These are phyloP conservation scores for Castanea mollissima DNA, from an alignment of 306 rosid species.

Conservation along the genomic window DNA sequence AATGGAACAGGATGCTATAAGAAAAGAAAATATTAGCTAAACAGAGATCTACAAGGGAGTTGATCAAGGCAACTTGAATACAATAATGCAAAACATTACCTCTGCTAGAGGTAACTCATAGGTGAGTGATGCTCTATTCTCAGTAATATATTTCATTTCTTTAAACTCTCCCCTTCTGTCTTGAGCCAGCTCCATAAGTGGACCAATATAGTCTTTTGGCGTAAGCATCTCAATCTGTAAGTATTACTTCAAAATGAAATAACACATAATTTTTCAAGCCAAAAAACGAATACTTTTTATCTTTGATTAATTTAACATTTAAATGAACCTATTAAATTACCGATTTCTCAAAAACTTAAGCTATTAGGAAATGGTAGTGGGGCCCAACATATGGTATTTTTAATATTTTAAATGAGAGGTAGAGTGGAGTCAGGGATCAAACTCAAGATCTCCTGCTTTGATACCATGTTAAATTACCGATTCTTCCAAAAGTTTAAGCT, in stretches of 20 bases:
- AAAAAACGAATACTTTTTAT: neutral
- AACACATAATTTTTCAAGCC: neutral
- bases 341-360: too few species aligned
- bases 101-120: conserved; percentile 86
- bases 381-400: too few species aligned
- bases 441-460: too few species aligned
- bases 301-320: conserved; percentile 19
- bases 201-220: conserved; percentile 86
- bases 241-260: conserved; percentile 24
- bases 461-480: too few species aligned
- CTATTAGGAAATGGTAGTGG: too few species aligned
- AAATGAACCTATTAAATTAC: neutral
- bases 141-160: conserved; percentile 90
- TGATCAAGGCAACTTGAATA: neutral
- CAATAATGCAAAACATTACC: conserved; percentile 41
- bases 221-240: conserved; percentile 86
- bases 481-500: too few species aligned
- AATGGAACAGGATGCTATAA: neutral
- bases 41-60: neutral
- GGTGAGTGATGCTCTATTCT: conserved; percentile 70
- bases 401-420: too few species aligned
- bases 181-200: conserved; percentile 91
- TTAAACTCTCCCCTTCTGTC: conserved; percentile 90
- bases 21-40: neutral
- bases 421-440: too few species aligned